phyloP scores from a whole-genome alignment of 1,284 basidiomycete species.

The Rhizoctonia solani region DNA sequence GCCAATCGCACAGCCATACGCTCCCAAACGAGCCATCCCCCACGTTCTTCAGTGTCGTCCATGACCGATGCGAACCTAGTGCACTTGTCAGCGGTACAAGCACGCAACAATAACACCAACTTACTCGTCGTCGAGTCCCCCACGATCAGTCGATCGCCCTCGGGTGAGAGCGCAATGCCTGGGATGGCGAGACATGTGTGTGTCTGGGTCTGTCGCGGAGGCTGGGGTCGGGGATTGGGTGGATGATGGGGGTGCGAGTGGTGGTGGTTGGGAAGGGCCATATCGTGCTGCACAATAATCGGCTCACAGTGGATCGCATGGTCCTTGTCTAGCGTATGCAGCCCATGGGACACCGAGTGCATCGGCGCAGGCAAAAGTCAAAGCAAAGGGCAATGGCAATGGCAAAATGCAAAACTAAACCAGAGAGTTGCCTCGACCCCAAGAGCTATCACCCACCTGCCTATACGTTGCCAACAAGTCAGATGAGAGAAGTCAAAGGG shows the following conservation, averaged over 20 bases:
- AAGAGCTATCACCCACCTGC: too few relatives aligned
- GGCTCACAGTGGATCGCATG: not conserved
- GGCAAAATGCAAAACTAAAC: not conserved
- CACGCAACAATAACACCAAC: slow-evolving; percentile 43
- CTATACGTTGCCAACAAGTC: too few relatives aligned
- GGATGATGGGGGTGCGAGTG: slow-evolving; percentile 25
- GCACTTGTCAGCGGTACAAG: not conserved
- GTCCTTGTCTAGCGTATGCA: not conserved
- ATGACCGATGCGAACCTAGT: slow-evolving; percentile 46
- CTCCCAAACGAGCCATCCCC: slow-evolving; percentile 98
- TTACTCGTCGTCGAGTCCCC: slow-evolving; percentile 70
- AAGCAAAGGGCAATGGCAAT: not conserved
- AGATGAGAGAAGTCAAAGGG: too few relatives aligned
- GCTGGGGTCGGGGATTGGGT: too few relatives aligned
- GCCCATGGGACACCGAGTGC: slow-evolving; percentile 30
- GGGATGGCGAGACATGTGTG: slow-evolving; percentile 53
- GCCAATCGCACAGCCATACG: slow-evolving; percentile 99
- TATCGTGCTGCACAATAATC: slow-evolving; percentile 33
- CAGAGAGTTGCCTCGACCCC: too few relatives aligned
- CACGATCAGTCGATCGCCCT: slow-evolving; percentile 66
- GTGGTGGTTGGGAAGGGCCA: slow-evolving; percentile 7
- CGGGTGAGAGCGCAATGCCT: slow-evolving; percentile 68
- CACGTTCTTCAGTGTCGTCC: slow-evolving; percentile 76
- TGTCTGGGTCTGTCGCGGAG: slow-evolving; percentile 16
- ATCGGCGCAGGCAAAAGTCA: not conserved